Evolutionary conservation across 2,329 filamentous ascomycete species (phyloP).

Genomic region (Triangularia setosa): DNA sequence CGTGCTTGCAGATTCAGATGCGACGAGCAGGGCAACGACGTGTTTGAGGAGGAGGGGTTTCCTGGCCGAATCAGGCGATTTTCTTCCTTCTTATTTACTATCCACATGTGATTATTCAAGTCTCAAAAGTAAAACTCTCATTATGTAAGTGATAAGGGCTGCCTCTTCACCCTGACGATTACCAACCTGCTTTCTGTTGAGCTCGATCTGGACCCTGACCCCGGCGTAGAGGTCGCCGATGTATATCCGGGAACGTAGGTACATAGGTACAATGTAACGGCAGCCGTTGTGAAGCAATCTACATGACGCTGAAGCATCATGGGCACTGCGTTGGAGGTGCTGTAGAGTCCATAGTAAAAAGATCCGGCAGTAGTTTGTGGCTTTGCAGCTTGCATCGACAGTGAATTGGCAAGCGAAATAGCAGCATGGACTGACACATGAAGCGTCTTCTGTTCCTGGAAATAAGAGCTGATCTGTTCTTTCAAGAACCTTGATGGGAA

Average conservation of each 20-base stretch:
- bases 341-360: background rate
- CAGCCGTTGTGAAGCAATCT: background rate
- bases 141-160: constrained; percentile 1
- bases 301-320: background rate
- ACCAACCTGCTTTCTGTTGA: background rate
- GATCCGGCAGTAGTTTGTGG: background rate
- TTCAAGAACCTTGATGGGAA: background rate
- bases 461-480: background rate
- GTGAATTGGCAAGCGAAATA: background rate
- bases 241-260: too few relatives aligned
- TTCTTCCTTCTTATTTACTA: background rate
- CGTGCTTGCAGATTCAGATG: constrained; percentile 2
- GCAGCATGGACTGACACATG: background rate
- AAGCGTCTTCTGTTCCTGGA: background rate
- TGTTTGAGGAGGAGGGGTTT: constrained; percentile 1
- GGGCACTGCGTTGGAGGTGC: background rate
- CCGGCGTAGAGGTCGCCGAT: background rate
- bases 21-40: background rate
- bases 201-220: background rate
- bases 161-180: background rate
- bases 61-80: constrained; percentile 2
- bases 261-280: background rate
- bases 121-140: background rate
- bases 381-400: too few relatives aligned
- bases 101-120: background rate